Evolutionary conservation across 768 basidiomycete species (phyloP), one percentile per base, ranked within the genome.

Genomic region (Chalciporus pseudorubinellus): DNA sequence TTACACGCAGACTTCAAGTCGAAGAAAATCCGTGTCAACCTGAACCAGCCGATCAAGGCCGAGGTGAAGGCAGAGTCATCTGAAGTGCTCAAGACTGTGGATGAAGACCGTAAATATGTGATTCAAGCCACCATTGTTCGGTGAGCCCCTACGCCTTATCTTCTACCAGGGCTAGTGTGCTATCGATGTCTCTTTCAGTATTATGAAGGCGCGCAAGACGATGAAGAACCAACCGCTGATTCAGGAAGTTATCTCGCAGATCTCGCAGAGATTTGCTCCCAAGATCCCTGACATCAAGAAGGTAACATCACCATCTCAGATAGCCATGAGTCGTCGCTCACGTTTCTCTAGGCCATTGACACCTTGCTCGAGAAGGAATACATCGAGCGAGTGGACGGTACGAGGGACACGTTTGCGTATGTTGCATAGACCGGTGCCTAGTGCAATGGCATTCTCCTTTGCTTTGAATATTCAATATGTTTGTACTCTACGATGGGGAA

Each of bases 271-370:
- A 46, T 95, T 95, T 70, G 81, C 88, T 8, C 95, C 95, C 20
- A 94, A 92, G 76, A 90, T 98, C 46, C 85, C 92, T 3, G 94
- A 97, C 65, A 94, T 98, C 74, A 98, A 98, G 72, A 95, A 95
- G 84, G 91, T 88, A 16, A 10, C 69, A 41, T 33, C 38, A 3
- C 29, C 6, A 31, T 13, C 29, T 7, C 29, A 31, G n/a, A n/a
- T n/a, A n/a, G n/a, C n/a, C n/a, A n/a, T n/a, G n/a, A n/a, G n/a
- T n/a, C n/a, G n/a, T n/a, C n/a, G 26, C 29, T 31, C 29, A 31
- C 29, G 12, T 11, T 11, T 8, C 4, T 31, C 12, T 11, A 90
- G 88, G 90, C 92, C 3, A 95, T 98, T 52, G 93, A 95, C 65
- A 84, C 84, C 13, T 74, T 98, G 18, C 75, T 98, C 43, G 95